Evolutionary conservation across 2,329 filamentous ascomycete genomes (phyloP).

Genomic region (Fusarium austroafricanum): DNA sequence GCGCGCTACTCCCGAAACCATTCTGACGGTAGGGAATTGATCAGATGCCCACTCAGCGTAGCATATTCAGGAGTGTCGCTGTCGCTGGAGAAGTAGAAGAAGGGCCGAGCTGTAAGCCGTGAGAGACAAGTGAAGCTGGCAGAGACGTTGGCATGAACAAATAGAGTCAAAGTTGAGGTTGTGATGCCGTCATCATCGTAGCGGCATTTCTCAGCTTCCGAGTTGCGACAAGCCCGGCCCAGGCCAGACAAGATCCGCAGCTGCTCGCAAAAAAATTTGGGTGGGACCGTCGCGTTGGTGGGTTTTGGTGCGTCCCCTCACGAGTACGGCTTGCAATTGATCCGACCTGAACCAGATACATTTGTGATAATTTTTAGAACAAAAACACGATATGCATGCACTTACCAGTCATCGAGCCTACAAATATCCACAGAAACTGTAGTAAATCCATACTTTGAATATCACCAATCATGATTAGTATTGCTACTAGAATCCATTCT

Average conservation of each 20-base stretch:
- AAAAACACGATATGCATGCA: neutral
- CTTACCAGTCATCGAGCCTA: neutral
- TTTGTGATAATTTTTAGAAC: slow-evolving; percentile 1
- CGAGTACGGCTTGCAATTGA: slow-evolving; percentile 27
- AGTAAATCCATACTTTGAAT: neutral
- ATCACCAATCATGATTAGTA: neutral
- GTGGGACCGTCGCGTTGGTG: slow-evolving; percentile 39
- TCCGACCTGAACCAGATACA: slow-evolving; percentile 33
- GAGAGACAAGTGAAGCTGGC: slow-evolving; percentile 19
- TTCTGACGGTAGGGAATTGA: slow-evolving; percentile 51
- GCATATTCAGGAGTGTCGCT: slow-evolving; percentile 48
- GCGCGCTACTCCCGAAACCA: slow-evolving; percentile 63
- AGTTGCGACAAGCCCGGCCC: slow-evolving; percentile 38
- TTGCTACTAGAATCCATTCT: neutral
- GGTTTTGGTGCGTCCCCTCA: slow-evolving; percentile 21
- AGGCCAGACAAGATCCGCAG: slow-evolving; percentile 4
- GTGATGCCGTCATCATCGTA: slow-evolving; percentile 50
- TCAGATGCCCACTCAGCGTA: slow-evolving; percentile 41
- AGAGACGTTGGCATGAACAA: slow-evolving; percentile 26
- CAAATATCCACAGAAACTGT: neutral
- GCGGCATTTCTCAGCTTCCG: slow-evolving; percentile 51
- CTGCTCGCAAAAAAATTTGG: slow-evolving; percentile 39
- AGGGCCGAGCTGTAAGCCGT: slow-evolving; percentile 8
- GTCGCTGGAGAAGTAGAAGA: slow-evolving; percentile 16
- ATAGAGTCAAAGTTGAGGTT: slow-evolving; percentile 40